Conservation (phyloP, 176 grass and related monocot species). For the Triticum turgidum region DNA sequence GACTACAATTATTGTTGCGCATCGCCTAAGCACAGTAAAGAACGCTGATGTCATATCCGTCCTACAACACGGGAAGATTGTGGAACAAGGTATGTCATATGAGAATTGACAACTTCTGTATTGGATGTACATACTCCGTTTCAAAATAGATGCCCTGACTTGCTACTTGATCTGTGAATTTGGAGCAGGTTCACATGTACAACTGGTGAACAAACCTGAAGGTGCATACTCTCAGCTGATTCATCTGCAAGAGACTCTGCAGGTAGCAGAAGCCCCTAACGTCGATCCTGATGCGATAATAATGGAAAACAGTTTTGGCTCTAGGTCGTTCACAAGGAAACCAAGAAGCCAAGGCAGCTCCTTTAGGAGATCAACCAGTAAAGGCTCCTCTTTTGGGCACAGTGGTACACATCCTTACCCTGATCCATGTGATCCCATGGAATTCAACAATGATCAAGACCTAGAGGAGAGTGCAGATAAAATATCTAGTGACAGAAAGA, state of each 20-base stretch:
- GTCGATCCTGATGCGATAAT: slow-evolving; percentile 33
- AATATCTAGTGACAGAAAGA: slow-evolving; percentile 32
- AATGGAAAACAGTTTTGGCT: slow-evolving; percentile 11
- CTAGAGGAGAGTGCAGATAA: slow-evolving; percentile 24
- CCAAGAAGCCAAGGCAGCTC: slow-evolving; percentile 35
- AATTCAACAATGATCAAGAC: slow-evolving; percentile 26
- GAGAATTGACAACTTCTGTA: background rate
- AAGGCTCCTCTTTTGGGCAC: slow-evolving; percentile 49
- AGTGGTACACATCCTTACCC: slow-evolving; percentile 49
- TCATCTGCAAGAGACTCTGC: slow-evolving; percentile 56
- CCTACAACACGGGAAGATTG: slow-evolving; percentile 75
- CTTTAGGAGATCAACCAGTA: slow-evolving; percentile 36
- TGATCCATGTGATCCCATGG: slow-evolving; percentile 40
- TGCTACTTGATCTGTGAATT: slow-evolving; percentile 15
- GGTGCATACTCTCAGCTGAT: slow-evolving; percentile 82
- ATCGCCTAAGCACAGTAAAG: slow-evolving; percentile 84
- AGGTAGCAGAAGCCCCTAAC: slow-evolving; percentile 24
- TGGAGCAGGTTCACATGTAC: slow-evolving; percentile 60
- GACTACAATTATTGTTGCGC: slow-evolving; percentile 88
- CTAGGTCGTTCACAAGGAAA: slow-evolving; percentile 40
- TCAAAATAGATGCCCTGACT: background rate
- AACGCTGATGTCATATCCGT: slow-evolving; percentile 80
- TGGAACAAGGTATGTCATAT: slow-evolving; percentile 76
- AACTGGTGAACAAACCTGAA: slow-evolving; percentile 54
- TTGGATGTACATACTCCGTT: background rate